Evolutionary conservation across 177 flowering plant genomes (phyloP).

Genomic region (Tripterygium wilfordii): DNA sequence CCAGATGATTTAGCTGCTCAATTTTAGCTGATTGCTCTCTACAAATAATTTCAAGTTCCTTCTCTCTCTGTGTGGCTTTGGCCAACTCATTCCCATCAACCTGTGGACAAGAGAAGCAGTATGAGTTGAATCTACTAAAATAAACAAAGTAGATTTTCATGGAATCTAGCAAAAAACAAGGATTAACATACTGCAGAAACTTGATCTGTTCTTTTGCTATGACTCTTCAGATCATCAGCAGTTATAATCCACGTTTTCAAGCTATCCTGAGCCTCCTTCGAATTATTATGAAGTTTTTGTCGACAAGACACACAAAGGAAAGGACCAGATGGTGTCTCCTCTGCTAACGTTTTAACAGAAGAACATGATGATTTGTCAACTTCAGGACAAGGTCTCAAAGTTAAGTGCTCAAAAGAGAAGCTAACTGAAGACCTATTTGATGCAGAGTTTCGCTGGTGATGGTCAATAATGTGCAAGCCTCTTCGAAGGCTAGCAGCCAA

Average conservation of each 20-base stretch:
- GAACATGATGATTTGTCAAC: too few species aligned
- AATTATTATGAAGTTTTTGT: constrained; percentile 15
- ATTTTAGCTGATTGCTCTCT: constrained; percentile 72
- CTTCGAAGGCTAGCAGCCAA: constrained; percentile 85
- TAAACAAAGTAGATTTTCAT: background rate
- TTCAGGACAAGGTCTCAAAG: constrained; percentile 44
- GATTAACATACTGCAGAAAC: constrained; percentile 18
- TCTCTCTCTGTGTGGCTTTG: constrained; percentile 29
- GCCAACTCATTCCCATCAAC: constrained; percentile 22
- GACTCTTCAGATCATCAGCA: constrained; percentile 22
- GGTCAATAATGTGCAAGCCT: constrained; percentile 72
- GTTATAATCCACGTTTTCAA: too few species aligned
- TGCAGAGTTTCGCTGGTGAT: constrained; percentile 57
- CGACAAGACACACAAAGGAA: constrained; percentile 65
- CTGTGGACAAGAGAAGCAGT: constrained; percentile 20
- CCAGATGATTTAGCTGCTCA: constrained; percentile 61
- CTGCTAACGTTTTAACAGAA: too few species aligned
- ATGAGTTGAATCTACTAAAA: background rate
- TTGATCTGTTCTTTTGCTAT: constrained; percentile 8
- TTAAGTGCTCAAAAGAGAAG: constrained; percentile 80
- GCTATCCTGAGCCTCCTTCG: constrained; percentile 32
- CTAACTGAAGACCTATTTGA: constrained; percentile 48
- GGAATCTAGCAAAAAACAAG: background rate
- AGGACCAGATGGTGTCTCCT: constrained; percentile 19
- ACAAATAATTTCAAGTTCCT: constrained; percentile 63